Evolutionary conservation across 2,329 filamentous ascomycete genomes (phyloP), one percentile per base, ranked within the genome.

Genomic region (Colletotrichum melonis): DNA sequence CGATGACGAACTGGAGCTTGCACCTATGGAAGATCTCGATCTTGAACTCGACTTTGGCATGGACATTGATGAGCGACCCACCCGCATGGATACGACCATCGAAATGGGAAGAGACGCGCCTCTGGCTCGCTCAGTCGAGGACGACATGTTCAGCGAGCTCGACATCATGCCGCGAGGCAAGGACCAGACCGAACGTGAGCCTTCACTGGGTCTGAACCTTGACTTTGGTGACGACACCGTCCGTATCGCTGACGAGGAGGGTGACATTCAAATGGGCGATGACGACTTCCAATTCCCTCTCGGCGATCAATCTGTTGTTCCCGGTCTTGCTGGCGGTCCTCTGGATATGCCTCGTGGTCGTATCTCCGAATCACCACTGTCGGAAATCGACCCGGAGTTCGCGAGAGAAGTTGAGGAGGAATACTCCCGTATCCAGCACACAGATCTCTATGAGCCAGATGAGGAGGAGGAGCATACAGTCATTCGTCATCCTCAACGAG

Each of bases 31-130:
- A 76, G 93, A 94, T 78, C 87, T 95, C 66, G 93, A 93, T 68
- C 87, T 95, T 32, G 90, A 94, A 76, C 85, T 96, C 68, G 93
- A 95, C 78, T 92, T 95, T 77, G 93, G 93, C 77, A 87, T 97
- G 74, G 92, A 91, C 76, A 86, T 95, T 42, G 92, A 95, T 76
- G 89, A 95, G 74, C 90, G 89, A 42, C 89, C 84, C 24, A 80
- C 77, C 72, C 80, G 83, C 75, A 80, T 83, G 75, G 89, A 90
- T 73, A 84, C 85, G 73, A 97, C 92, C 78, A 92, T 98, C 72
- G 97, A 99, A 92, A 88, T 95, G 77, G 97, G 96, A 79, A 93
- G 96, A 91, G 93, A 97, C 77, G 95, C 94, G 24, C 92, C 94
- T 5, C 87, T 90, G 19, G 87, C 92, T 28, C 88, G 90, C 58